phyloP scores from a whole-genome alignment of 768 basidiomycete species.

The Coprinopsis cinerea region DNA sequence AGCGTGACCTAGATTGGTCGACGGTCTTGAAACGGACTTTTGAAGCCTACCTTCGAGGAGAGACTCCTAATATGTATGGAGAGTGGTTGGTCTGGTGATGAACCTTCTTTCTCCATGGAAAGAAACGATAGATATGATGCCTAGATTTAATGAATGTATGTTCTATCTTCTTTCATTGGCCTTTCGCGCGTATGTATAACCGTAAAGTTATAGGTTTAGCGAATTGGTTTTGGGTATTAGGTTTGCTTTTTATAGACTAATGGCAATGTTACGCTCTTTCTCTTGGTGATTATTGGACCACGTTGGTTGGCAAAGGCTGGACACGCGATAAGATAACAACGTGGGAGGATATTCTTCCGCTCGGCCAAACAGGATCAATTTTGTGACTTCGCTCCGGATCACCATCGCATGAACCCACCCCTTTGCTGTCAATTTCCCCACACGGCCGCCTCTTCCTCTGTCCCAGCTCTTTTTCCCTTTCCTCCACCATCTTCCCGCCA shows the following conservation, averaged over 20 bases:
- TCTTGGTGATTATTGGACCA: no score
- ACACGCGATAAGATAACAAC: no score
- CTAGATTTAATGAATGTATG: not conserved
- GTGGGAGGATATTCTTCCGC: not conserved
- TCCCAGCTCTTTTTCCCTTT: not conserved
- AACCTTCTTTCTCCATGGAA: not conserved
- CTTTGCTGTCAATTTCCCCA: constrained; percentile 8
- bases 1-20: constrained; percentile 80
- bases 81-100: constrained; percentile 51
- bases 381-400: constrained; percentile 1
- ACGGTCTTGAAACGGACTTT: constrained; percentile 92
- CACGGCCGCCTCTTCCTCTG: not conserved
- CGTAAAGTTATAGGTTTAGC: no score
- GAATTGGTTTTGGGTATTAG: no score
- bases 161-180: no score
- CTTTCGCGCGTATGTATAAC: no score
- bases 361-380: constrained; percentile 8
- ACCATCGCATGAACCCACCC: constrained; percentile 1
- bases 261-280: no score
- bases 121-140: no score
- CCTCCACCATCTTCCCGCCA: no score
- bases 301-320: no score
- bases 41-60: constrained; percentile 81
- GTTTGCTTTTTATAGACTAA: no score
- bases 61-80: constrained; percentile 91